phyloP scores from a whole-genome alignment of 2,329 filamentous ascomycete species.

The Hymenoscyphus albidus region DNA sequence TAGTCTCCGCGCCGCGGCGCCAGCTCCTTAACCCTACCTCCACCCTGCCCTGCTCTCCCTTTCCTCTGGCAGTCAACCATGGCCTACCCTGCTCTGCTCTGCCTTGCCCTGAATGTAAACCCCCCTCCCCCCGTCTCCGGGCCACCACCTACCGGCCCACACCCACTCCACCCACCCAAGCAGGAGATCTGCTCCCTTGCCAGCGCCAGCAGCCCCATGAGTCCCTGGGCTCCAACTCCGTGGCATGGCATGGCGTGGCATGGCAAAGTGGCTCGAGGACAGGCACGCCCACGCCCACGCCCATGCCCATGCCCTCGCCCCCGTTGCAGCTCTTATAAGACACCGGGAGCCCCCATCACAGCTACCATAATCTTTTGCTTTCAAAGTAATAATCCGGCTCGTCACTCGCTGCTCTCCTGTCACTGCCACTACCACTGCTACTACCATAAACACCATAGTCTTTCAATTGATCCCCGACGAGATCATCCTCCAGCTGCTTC shows the following conservation, averaged over 20 bases:
- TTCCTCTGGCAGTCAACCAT: not conserved
- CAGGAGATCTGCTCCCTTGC: conserved; percentile 28
- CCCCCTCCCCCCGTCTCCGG: conserved; percentile 16
- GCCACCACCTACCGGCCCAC: conserved; percentile 16
- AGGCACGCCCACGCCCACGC: conserved; percentile 30
- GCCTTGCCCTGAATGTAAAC: not conserved
- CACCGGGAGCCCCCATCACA: conserved; percentile 28
- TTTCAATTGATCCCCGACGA: not conserved
- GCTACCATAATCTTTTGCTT: conserved; percentile 19
- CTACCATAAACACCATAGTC: too few species aligned
- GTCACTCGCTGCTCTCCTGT: conserved; percentile 12
- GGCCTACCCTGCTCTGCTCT: not conserved
- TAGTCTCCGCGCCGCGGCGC: conserved; percentile 26
- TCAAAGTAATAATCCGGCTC: conserved; percentile 11
- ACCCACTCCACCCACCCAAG: conserved; percentile 13
- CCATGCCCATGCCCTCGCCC: conserved; percentile 14
- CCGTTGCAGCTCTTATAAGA: conserved; percentile 30
- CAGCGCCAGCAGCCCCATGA: conserved; percentile 12
- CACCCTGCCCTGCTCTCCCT: not conserved
- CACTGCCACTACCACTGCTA: not conserved
- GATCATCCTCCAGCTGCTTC: not conserved
- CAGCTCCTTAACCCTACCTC: conserved; percentile 22
- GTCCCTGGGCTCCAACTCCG: not conserved
- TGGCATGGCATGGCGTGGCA: conserved; percentile 7
- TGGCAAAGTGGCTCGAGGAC: not conserved